Percentiles rank a stretch among this genome's conserved stretches.
Conservation (phyloP, 257 asterid genomes). For the Cynanchum wilfordii region DNA sequence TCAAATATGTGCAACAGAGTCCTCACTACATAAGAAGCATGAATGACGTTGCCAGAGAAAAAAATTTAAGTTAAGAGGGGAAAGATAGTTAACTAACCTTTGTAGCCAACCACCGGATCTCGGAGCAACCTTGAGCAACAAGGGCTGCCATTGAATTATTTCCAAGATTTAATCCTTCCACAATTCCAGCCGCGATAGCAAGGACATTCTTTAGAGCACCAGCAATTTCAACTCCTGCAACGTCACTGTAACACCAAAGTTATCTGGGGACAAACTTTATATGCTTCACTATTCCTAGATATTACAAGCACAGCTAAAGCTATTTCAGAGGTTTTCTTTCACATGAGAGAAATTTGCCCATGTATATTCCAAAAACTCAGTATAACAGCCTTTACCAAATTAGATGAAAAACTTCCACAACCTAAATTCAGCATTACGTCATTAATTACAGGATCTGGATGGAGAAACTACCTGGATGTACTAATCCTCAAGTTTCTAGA, state of each 20-base stretch:
- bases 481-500: slow-evolving; percentile 64
- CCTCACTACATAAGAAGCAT: neutral
- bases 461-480: slow-evolving; percentile 68
- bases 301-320: neutral
- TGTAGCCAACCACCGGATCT: slow-evolving; percentile 92
- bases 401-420: neutral
- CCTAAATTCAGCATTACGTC: neutral
- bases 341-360: neutral
- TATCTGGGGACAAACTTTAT: neutral
- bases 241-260: slow-evolving; percentile 91
- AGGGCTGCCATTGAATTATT: slow-evolving; percentile 97
- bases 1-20: neutral
- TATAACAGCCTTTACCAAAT: neutral
- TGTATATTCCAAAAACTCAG: neutral
- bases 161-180: slow-evolving; percentile 86
- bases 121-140: slow-evolving; percentile 93
- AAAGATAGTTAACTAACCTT: slow-evolving; percentile 43
- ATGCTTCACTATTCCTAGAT: neutral
- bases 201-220: slow-evolving; percentile 95
- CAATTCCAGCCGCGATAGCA: slow-evolving; percentile 95
- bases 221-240: slow-evolving; percentile 93
- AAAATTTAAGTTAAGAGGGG: slow-evolving; percentile 8
- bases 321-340: neutral
- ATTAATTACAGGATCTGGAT: neutral
- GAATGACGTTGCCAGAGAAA: neutral